A percentile compares a stretch with the other conserved stretches of the same genome.
phyloP scores from a whole-genome alignment of 768 basidiomycete species.

The Hericium rajendrae region DNA sequence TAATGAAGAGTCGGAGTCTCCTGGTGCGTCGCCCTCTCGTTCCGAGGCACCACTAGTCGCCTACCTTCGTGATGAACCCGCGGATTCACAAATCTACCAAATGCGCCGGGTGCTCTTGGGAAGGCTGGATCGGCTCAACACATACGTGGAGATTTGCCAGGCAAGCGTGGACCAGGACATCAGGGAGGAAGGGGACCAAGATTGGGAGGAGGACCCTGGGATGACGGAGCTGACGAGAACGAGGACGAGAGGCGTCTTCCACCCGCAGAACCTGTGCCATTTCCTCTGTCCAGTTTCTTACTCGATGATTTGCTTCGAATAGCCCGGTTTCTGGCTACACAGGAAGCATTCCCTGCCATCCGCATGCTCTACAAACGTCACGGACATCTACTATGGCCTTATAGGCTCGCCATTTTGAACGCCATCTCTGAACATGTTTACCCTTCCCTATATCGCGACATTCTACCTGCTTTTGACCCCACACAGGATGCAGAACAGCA shows the following conservation, averaged over 20 bases:
- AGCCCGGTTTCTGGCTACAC: constrained; percentile 59
- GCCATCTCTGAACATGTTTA: constrained; percentile 65
- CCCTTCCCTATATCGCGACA: constrained; percentile 47
- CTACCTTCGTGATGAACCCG: constrained; percentile 48
- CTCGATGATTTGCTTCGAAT: constrained; percentile 42
- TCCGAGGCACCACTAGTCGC: constrained; percentile 27
- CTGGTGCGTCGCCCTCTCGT: constrained; percentile 11
- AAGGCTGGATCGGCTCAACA: constrained; percentile 60
- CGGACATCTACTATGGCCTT: constrained; percentile 48
- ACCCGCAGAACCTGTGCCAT: constrained; percentile 24
- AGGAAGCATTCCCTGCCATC: constrained; percentile 49
- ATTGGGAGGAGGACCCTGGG: constrained; percentile 82
- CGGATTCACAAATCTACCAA: constrained; percentile 54
- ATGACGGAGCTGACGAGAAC: constrained; percentile 32
- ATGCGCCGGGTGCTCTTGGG: constrained; percentile 62
- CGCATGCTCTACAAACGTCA: constrained; percentile 50
- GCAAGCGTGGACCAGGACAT: constrained; percentile 13
- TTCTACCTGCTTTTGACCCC: constrained; percentile 57
- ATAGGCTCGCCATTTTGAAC: constrained; percentile 60
- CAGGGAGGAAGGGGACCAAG: constrained; percentile 33
- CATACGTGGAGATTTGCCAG: constrained; percentile 54
- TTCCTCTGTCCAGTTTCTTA: constrained; percentile 61
- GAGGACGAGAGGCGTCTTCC: constrained; percentile 8
- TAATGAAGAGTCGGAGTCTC: constrained; percentile 13
- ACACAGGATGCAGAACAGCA: constrained; percentile 34